Conservation (phyloP, 2,329 filamentous ascomycete genomes). For the Xylaria sp. region DNA sequence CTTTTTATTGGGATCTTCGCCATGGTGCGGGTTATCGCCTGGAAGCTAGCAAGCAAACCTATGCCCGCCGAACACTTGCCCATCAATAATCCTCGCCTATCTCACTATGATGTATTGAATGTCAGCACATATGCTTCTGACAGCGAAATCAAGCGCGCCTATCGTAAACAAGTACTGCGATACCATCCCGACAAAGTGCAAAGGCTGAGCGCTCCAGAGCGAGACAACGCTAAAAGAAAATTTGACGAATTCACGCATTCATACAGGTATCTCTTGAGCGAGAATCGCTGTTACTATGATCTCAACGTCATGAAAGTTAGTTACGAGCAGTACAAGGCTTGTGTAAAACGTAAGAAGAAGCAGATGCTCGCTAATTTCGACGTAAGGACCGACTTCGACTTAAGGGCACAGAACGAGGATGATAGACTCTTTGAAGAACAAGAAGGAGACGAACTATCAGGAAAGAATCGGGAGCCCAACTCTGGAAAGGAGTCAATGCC, state of each 20-base stretch:
- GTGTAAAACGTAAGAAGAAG: background rate
- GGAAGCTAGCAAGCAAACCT: background rate
- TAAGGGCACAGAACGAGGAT: no score
- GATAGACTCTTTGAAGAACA: background rate
- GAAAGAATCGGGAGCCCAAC: background rate
- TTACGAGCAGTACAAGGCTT: background rate
- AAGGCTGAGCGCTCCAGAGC: background rate
- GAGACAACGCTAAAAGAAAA: background rate
- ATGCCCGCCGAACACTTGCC: no score
- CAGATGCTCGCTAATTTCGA: no score
- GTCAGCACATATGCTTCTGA: background rate
- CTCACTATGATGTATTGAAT: slow-evolving; percentile 12
- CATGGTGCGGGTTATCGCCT: background rate
- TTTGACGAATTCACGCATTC: background rate
- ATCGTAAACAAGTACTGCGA: background rate
- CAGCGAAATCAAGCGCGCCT: slow-evolving; percentile 10
- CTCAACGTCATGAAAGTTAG: background rate
- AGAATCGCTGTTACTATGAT: slow-evolving; percentile 9
- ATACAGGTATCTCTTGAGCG: background rate
- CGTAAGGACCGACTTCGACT: background rate
- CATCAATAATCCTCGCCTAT: background rate
- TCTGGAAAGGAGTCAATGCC: background rate
- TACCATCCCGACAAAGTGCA: slow-evolving; percentile 24
- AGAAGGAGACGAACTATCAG: background rate
- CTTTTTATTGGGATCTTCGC: background rate